Conservation (phyloP, 2,329 filamentous ascomycete species). For the Aspergillus sp. region DNA sequence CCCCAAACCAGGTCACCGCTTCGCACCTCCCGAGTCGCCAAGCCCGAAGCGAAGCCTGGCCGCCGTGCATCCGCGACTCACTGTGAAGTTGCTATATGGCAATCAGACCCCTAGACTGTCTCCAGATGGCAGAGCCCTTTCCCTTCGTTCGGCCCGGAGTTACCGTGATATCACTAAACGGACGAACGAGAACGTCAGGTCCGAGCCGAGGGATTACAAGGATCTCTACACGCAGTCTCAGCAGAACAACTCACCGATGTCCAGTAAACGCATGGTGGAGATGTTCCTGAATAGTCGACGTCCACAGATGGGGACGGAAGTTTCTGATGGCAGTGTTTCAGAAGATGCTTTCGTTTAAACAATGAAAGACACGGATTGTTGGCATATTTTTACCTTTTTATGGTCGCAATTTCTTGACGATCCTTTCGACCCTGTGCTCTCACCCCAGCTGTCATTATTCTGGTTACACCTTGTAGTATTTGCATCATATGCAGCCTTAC, state of each 20-base stretch:
- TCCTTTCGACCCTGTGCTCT: neutral
- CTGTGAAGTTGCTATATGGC: conserved; percentile 19
- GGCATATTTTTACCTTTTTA: too few species aligned
- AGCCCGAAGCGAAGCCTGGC: conserved; percentile 23
- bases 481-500: neutral
- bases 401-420: neutral
- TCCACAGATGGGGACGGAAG: conserved; percentile 17
- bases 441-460: neutral
- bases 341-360: conserved; percentile 26
- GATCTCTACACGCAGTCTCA: conserved; percentile 19
- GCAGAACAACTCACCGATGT: conserved; percentile 24
- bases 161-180: conserved; percentile 15
- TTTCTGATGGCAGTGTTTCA: conserved; percentile 14
- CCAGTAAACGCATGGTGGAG: conserved; percentile 38
- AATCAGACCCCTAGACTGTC: conserved; percentile 20
- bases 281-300: conserved; percentile 35
- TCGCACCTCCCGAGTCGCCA: conserved; percentile 26
- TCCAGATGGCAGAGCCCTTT: conserved; percentile 22
- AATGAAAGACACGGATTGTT: too few species aligned
- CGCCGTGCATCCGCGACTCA: conserved; percentile 17
- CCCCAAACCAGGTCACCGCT: conserved; percentile 19
- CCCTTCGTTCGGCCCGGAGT: conserved; percentile 27
- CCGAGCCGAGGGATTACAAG: conserved; percentile 14
- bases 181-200: conserved; percentile 31
- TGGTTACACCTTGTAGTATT: neutral